Base-by-base conservation (phyloP, 208 protist genomes). In the Crithidia expoeki region DNA sequence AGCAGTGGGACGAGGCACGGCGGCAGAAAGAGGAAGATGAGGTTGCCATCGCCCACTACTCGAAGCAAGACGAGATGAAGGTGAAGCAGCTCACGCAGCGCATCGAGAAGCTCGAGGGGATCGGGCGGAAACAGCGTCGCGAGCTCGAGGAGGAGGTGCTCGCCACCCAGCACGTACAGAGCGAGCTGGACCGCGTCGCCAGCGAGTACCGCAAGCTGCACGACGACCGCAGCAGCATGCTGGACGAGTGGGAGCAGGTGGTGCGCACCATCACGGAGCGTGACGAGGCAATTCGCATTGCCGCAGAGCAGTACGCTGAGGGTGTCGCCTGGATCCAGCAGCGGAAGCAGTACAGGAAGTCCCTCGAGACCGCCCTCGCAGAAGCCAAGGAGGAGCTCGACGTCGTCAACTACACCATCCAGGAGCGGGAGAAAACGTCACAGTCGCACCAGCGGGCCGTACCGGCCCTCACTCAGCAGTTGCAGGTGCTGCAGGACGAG, bases 21-120 rank as follows among this genome's bases (percentile, higher is more conserved):
- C 67, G 83, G 51, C 96, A 98, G 68, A 98, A 98, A 79, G 94
- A 98, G 69, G 94, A 97, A 68, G 95, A 98, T 76, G 88, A 86
- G 53, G 63, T 95, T n/a, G 93, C 86, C 60, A 85, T 98, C 21
- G 83, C 91, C 46, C 90, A 90, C 47, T 98, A 98, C 81, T 71
- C 75, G 16, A 93, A 94, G 65, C 78, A 90, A 49, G 97, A 98
- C 76, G 93, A 96, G 66, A 58, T 62, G 12, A 91, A 92, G 72
- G 60, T 97, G 33, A 90, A 92, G 60, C 82, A 97, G 68, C 76
- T 98, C 17, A 91, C 67, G 17, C 84, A 94, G 36, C 65, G 76
- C 23, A 77, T 96, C 7, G 90, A 98, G 50, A 90, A 96, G 77
- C 69, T 94, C 12, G 74, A 93, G 59, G 50, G 59, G 25, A 67